phyloP scores from a whole-genome alignment of 148 eudicot genomes.

The Mesembryanthemum crystallinum region DNA sequence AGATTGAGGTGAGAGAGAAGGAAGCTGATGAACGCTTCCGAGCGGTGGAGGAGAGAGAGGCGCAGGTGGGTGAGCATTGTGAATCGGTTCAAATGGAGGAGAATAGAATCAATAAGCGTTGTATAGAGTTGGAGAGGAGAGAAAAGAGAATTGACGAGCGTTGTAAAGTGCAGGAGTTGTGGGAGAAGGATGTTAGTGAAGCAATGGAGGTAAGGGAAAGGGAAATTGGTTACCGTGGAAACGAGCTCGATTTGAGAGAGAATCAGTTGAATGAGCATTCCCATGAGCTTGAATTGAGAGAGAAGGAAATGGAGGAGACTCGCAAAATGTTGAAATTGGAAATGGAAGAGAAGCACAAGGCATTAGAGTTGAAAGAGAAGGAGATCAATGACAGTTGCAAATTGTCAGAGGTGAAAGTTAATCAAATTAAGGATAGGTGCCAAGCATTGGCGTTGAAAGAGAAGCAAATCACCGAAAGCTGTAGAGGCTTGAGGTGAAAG shows the following conservation, averaged over 20 bases:
- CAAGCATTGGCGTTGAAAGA: conserved; percentile 12
- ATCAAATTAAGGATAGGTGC: background rate
- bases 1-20: background rate
- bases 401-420: background rate
- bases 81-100: background rate
- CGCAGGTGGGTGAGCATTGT: background rate
- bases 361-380: background rate
- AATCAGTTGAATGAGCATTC: background rate
- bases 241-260: conserved; percentile 8
- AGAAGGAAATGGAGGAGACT: background rate
- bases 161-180: background rate
- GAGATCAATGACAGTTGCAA: background rate
- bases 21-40: background rate
- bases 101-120: background rate
- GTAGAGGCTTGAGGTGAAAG: background rate
- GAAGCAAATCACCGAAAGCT: background rate
- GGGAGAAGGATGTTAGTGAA: conserved; percentile 8
- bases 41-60: background rate
- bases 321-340: background rate
- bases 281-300: background rate
- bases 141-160: conserved; percentile 1
- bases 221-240: conserved; percentile 3
- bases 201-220: conserved; percentile 3
- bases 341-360: background rate
- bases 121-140: background rate